phyloP scores from a whole-genome alignment of 129 eudicot species.

The Flaveria robusta region DNA sequence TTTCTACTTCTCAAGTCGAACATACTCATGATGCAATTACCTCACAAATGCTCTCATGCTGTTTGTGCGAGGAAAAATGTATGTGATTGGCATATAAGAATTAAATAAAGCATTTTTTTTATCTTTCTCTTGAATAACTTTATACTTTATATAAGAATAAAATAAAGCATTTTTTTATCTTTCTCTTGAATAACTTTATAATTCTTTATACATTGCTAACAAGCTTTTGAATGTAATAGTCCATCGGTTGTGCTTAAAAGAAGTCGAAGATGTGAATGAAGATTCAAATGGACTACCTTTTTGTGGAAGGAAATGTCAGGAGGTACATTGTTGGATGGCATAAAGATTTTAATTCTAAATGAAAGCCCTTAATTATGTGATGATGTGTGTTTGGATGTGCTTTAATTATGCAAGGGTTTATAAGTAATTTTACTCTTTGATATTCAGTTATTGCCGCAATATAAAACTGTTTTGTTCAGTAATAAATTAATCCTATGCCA shows the following conservation, averaged over 20 bases:
- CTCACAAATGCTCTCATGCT: constrained; percentile 56
- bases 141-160: not conserved
- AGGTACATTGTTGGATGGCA: constrained; percentile 52
- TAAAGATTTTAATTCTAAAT: not conserved
- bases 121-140: constrained; percentile 19
- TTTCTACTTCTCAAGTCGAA: constrained; percentile 35
- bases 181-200: constrained; percentile 10
- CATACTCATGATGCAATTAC: constrained; percentile 20
- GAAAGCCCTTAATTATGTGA: not conserved
- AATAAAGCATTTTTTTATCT: not conserved
- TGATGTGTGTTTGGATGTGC: constrained; percentile 10
- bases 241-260: constrained; percentile 56
- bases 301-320: constrained; percentile 73
- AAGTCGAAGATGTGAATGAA: constrained; percentile 32
- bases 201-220: constrained; percentile 7
- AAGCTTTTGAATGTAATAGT: constrained; percentile 47
- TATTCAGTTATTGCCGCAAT: not conserved
- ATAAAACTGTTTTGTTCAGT: not conserved
- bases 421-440: not conserved
- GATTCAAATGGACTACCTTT: constrained; percentile 39
- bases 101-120: not conserved
- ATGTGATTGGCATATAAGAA: constrained; percentile 14
- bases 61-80: constrained; percentile 89
- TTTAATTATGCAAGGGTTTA: not conserved
- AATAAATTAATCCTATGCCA: not conserved